A percentile compares a stretch with the other conserved stretches of the same genome.
These are phyloP conservation scores for Ustilago shanxiensis DNA, from an alignment of 1,284 basidiomycete species.

Conservation along the genomic window DNA sequence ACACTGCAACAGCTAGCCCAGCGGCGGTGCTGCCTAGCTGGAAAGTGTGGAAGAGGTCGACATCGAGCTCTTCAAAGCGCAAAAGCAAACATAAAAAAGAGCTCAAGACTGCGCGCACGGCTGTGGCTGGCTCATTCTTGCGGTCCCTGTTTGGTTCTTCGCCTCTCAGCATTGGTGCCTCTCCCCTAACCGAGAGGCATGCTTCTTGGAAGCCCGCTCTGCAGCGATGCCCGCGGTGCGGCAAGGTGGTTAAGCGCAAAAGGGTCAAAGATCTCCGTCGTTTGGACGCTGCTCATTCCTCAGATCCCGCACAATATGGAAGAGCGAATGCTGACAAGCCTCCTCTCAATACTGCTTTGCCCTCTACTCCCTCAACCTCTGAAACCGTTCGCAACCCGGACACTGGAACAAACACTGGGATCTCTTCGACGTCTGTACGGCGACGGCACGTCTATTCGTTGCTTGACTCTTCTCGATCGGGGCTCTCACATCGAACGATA, in stretches of 20 bases:
- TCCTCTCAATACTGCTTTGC: conserved; percentile 20
- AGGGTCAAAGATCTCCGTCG: neutral
- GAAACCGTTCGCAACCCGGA: neutral
- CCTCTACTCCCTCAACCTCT: conserved; percentile 6
- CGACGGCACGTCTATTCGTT: conserved; percentile 23
- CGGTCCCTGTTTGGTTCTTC: conserved; percentile 21
- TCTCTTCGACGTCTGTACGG: conserved; percentile 4
- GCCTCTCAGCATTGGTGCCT: neutral
- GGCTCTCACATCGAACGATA: conserved; percentile 55
- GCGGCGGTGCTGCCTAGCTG: conserved; percentile 1
- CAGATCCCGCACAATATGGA: conserved; percentile 4
- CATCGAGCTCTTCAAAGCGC: neutral
- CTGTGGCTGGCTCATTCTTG: conserved; percentile 16
- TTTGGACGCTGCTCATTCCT: conserved; percentile 9
- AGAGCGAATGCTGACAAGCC: conserved; percentile 31
- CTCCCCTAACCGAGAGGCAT: neutral
- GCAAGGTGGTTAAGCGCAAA: conserved; percentile 27
- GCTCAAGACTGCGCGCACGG: conserved; percentile 5
- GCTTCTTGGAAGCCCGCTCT: neutral
- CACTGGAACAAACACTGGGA: neutral
- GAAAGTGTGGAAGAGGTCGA: conserved; percentile 28
- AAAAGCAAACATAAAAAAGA: neutral
- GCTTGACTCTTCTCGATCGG: conserved; percentile 7
- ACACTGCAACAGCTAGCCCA: neutral
- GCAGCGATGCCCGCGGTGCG: conserved; percentile 29